Evolutionary conservation across 2,329 filamentous ascomycete species (phyloP).

Genomic region (Colletotrichum gigasporum): DNA sequence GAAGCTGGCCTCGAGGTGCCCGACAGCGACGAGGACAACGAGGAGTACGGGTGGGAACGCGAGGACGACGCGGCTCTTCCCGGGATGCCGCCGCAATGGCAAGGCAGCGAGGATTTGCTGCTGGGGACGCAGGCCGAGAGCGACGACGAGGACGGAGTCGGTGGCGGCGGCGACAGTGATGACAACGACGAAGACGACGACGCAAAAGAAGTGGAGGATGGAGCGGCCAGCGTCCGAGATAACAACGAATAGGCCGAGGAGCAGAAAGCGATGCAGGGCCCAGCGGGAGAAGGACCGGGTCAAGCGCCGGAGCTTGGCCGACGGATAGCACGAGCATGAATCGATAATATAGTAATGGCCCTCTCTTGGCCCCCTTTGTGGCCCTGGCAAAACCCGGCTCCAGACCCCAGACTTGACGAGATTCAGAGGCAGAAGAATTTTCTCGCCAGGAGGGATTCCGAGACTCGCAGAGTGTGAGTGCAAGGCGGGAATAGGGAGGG

Average conservation of each 20-base stretch:
- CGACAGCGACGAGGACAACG: slow-evolving; percentile 70
- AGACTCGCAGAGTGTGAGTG: slow-evolving; percentile 12
- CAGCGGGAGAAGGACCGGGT: slow-evolving; percentile 7
- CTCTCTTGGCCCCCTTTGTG: slow-evolving; percentile 5
- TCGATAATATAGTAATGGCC: slow-evolving; percentile 16
- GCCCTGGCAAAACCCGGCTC: not conserved
- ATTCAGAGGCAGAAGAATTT: not conserved
- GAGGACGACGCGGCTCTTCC: slow-evolving; percentile 71
- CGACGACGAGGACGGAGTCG: slow-evolving; percentile 38
- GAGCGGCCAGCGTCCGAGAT: slow-evolving; percentile 31
- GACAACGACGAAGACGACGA: slow-evolving; percentile 34
- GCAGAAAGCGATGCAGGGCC: not conserved
- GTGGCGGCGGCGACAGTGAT: slow-evolving; percentile 16
- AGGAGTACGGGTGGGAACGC: slow-evolving; percentile 78
- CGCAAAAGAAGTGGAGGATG: slow-evolving; percentile 30
- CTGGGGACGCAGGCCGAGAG: slow-evolving; percentile 55
- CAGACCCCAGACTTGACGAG: slow-evolving; percentile 8
- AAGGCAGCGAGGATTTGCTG: slow-evolving; percentile 72
- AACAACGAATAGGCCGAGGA: slow-evolving; percentile 27
- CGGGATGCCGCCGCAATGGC: slow-evolving; percentile 71
- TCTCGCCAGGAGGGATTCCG: slow-evolving; percentile 11
- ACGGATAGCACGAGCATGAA: slow-evolving; percentile 31
- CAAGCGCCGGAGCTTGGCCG: slow-evolving; percentile 29
- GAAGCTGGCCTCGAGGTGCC: slow-evolving; percentile 69
- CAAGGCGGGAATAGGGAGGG: slow-evolving; percentile 8